Conservation (phyloP, 257 asterid species). For the Solanum ossicruentum region DNA sequence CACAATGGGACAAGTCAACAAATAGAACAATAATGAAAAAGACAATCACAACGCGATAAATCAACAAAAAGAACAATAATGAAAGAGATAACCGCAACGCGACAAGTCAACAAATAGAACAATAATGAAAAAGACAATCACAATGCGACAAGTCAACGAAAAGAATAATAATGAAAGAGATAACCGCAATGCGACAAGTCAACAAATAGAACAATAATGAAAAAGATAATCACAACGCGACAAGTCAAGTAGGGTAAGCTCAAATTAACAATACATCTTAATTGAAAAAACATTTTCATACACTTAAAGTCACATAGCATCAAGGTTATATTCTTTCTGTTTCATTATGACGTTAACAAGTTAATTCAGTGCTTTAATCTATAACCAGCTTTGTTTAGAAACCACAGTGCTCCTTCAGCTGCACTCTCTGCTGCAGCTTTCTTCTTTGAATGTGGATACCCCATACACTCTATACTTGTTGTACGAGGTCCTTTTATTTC, state of each 20-base stretch:
- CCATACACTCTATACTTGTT: background rate
- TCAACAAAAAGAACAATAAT: background rate
- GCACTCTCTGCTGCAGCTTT: slow-evolving; percentile 6
- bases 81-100: no score
- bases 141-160: background rate
- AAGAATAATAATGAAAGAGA: no score
- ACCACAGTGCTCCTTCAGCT: slow-evolving; percentile 8
- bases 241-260: background rate
- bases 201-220: background rate
- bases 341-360: background rate
- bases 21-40: background rate
- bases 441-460: background rate
- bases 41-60: background rate
- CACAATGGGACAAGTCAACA: no score
- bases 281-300: background rate
- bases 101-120: background rate
- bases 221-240: background rate
- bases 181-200: no score
- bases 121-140: background rate
- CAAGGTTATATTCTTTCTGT: background rate
- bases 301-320: background rate
- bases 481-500: background rate
- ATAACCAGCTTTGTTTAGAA: background rate
- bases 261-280: background rate
- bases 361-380: background rate